Evolutionary conservation across 345 rosid species (phyloP).

Genomic region (Dimocarpus longan): DNA sequence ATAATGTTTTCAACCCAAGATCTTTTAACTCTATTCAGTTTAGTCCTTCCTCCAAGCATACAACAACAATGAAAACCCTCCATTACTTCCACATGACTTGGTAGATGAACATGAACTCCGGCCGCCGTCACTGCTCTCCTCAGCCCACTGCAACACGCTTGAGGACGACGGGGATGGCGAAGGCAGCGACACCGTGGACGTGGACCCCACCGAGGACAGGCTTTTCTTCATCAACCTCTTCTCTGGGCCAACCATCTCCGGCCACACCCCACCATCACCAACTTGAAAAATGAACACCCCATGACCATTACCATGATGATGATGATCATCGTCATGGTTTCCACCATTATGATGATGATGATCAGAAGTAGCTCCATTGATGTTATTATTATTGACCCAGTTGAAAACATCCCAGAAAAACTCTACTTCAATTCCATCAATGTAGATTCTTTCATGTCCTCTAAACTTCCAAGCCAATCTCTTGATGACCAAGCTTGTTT

Average conservation of each 20-base stretch:
- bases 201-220: constrained; percentile 26
- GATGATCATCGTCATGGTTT: neutral
- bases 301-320: constrained; percentile 24
- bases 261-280: constrained; percentile 69
- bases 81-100: constrained; percentile 50
- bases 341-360: neutral
- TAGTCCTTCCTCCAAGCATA: constrained; percentile 56
- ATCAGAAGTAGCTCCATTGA: neutral
- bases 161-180: constrained; percentile 48
- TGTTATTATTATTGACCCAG: constrained; percentile 36
- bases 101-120: constrained; percentile 60
- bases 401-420: constrained; percentile 63
- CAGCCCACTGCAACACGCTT: constrained; percentile 66
- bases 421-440: constrained; percentile 48
- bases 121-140: constrained; percentile 64
- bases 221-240: constrained; percentile 59
- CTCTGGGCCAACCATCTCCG: constrained; percentile 61
- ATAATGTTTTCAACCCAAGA: neutral
- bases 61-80: constrained; percentile 53
- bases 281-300: constrained; percentile 66
- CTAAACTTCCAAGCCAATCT: constrained; percentile 60
- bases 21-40: neutral
- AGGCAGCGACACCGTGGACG: constrained; percentile 20
- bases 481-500: constrained; percentile 43
- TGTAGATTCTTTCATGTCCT: constrained; percentile 49